These are phyloP conservation scores for Tetramitus jugosus DNA, from an alignment of 208 protist species.

Conservation along the genomic window DNA sequence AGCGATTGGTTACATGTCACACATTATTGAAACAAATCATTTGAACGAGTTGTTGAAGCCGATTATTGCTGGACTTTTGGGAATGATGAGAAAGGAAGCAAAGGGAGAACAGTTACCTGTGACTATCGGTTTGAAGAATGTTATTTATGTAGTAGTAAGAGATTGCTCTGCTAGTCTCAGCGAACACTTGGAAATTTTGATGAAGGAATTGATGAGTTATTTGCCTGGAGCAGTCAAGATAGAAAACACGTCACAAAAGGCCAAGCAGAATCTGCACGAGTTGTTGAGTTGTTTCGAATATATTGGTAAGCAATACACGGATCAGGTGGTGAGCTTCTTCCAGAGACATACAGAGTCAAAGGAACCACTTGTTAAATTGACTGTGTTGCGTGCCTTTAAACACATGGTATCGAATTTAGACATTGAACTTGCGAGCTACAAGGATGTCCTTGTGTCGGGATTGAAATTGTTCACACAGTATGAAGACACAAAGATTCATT, in stretches of 20 bases:
- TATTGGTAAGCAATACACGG: neutral
- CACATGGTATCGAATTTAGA: neutral
- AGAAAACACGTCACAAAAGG: neutral
- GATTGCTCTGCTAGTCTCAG: neutral
- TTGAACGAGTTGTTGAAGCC: neutral
- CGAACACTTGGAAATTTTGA: neutral
- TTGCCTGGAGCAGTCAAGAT: neutral
- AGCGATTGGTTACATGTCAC: slow-evolving; percentile 16
- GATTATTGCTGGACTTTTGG: neutral
- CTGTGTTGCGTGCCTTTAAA: neutral
- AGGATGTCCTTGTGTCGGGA: neutral
- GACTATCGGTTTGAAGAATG: neutral
- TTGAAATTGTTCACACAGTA: neutral
- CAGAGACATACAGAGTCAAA: neutral
- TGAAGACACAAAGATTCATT: neutral
- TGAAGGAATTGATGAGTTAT: neutral
- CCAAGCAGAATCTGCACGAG: neutral
- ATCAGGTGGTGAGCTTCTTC: neutral
- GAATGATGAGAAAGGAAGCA: neutral
- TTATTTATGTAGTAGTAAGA: neutral
- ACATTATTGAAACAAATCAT: slow-evolving; percentile 18
- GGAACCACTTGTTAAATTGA: neutral
- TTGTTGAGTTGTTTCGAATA: neutral
- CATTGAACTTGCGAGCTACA: neutral
- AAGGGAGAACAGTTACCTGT: slow-evolving; percentile 3